Conservation (phyloP, 2,329 filamentous ascomycete genomes). For the Fusarium denticulatum region DNA sequence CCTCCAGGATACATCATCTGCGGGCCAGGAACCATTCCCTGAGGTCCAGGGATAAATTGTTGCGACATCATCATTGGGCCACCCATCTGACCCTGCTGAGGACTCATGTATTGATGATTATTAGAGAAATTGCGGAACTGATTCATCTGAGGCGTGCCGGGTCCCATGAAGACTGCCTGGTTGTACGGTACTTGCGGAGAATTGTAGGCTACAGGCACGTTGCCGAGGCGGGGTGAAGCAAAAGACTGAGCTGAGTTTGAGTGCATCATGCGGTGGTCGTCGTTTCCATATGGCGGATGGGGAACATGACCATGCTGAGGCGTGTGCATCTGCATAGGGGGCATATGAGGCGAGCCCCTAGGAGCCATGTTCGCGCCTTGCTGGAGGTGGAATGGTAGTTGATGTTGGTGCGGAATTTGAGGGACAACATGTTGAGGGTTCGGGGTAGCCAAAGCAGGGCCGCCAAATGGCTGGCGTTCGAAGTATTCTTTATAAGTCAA, state of each 20-base stretch:
- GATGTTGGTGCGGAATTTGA: slow-evolving; percentile 83
- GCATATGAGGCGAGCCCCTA: slow-evolving; percentile 78
- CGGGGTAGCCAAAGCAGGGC: slow-evolving; percentile 71
- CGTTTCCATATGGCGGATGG: slow-evolving; percentile 74
- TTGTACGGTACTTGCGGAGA: slow-evolving; percentile 77
- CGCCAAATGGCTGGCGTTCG: slow-evolving; percentile 70
- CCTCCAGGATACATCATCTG: slow-evolving; percentile 85
- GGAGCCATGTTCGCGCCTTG: slow-evolving; percentile 74
- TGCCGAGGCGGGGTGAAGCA: slow-evolving; percentile 82
- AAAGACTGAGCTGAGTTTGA: slow-evolving; percentile 85
- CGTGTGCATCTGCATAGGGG: slow-evolving; percentile 79
- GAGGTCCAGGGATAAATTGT: slow-evolving; percentile 78
- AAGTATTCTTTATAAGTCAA: slow-evolving; percentile 82
- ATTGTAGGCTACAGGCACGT: slow-evolving; percentile 75
- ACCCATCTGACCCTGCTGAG: slow-evolving; percentile 76
- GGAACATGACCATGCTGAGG: slow-evolving; percentile 76
- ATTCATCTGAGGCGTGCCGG: slow-evolving; percentile 74
- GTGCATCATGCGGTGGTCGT: slow-evolving; percentile 90
- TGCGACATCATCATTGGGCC: slow-evolving; percentile 85
- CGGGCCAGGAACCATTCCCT: slow-evolving; percentile 73
- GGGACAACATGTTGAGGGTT: slow-evolving; percentile 75
- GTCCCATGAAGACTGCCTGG: slow-evolving; percentile 77
- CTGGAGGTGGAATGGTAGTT: slow-evolving; percentile 84
- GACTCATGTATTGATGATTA: slow-evolving; percentile 74
- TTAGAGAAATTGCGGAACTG: slow-evolving; percentile 77